A percentile compares a stretch with the other conserved stretches of the same genome.
phyloP scores from a whole-genome alignment of 2,329 filamentous ascomycete species.

The Hypoxylon sp. region DNA sequence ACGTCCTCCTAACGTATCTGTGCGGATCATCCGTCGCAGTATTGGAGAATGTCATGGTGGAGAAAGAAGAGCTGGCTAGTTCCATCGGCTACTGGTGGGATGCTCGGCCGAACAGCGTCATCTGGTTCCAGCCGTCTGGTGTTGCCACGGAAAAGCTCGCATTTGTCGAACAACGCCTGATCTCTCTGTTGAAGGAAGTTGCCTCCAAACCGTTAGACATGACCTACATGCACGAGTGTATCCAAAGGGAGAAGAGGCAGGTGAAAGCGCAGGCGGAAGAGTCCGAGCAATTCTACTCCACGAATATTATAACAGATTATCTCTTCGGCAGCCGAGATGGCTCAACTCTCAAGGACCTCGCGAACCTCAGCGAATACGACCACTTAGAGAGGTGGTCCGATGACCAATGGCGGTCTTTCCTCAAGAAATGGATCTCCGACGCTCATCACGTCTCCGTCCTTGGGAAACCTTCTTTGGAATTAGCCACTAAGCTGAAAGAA shows the following conservation, averaged over 20 bases:
- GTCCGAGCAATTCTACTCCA: constrained; percentile 83
- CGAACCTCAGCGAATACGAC: constrained; percentile 71
- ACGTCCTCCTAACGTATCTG: constrained; percentile 85
- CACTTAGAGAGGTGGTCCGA: constrained; percentile 83
- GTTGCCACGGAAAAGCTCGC: constrained; percentile 88
- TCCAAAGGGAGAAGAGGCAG: constrained; percentile 83
- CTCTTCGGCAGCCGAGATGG: constrained; percentile 90
- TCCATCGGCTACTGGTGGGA: constrained; percentile 85
- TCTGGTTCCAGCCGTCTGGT: constrained; percentile 87
- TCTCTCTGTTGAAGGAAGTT: constrained; percentile 85
- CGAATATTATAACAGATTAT: constrained; percentile 90
- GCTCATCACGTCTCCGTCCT: constrained; percentile 89
- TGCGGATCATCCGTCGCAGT: constrained; percentile 94
- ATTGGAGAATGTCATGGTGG: constrained; percentile 90
- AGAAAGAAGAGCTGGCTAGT: constrained; percentile 91
- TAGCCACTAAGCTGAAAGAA: constrained; percentile 84
- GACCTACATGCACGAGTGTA: constrained; percentile 88
- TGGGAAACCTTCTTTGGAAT: constrained; percentile 83
- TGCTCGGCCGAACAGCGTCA: constrained; percentile 81
- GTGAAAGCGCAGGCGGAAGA: constrained; percentile 87
- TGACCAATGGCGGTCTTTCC: constrained; percentile 82
- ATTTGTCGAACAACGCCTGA: constrained; percentile 86
- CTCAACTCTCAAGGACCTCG: constrained; percentile 74
- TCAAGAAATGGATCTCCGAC: constrained; percentile 86
- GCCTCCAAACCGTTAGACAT: constrained; percentile 86